Conservation (phyloP, 1,284 basidiomycete genomes). For the Boletellus dicymbophilus region DNA sequence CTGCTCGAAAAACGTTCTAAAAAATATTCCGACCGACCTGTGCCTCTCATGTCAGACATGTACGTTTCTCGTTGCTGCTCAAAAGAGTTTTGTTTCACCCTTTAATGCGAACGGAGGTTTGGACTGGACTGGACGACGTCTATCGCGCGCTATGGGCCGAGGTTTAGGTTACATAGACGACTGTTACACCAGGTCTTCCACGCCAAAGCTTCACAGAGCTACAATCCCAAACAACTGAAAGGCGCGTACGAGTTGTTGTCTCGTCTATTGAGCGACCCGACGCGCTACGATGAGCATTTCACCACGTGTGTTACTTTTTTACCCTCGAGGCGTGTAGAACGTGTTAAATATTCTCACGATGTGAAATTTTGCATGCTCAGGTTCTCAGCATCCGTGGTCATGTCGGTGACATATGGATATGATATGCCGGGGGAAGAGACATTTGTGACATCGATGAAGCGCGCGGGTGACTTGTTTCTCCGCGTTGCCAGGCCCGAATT, state of each 20-base stretch:
- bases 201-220: constrained; percentile 10
- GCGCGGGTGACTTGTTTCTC: constrained; percentile 4
- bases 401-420: constrained; percentile 21
- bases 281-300: constrained; percentile 10
- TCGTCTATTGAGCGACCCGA: constrained; percentile 7
- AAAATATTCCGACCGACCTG: constrained; percentile 24
- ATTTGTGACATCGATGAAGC: constrained; percentile 14
- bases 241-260: constrained; percentile 11
- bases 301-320: constrained; percentile 3
- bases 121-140: constrained; percentile 10
- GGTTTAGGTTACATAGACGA: constrained; percentile 15
- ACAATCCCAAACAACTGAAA: constrained; percentile 17
- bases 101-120: constrained; percentile 9
- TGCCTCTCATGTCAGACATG: constrained; percentile 5
- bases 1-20: constrained; percentile 23
- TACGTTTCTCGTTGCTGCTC: constrained; percentile 10
- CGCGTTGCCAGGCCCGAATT: neutral
- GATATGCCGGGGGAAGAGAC: constrained; percentile 5
- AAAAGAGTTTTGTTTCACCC: rapidly evolving
- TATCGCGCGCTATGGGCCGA: constrained; percentile 7
- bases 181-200: constrained; percentile 19
- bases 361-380: neutral
- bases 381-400: constrained; percentile 16
- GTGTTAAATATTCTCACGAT: neutral
- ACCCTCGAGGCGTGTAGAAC: neutral